A percentile compares a stretch with the other conserved stretches of the same genome.
Conservation (phyloP, 2,329 filamentous ascomycete species). For the Botrytis sinoallii region DNA sequence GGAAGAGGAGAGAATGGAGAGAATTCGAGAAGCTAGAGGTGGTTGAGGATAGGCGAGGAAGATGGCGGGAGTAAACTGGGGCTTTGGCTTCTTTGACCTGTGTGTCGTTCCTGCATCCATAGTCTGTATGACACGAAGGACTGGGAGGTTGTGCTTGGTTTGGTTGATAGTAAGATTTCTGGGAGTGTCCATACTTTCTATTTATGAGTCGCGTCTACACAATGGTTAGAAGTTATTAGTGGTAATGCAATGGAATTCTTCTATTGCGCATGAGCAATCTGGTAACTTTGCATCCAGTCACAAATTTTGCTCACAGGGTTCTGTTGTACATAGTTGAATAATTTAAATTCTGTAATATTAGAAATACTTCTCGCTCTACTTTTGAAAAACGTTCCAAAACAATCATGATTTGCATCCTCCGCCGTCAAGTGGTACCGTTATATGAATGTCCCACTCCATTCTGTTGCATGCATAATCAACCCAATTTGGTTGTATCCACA, state of each 20-base stretch:
- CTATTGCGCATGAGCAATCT: accelerated
- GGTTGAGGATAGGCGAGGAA: background rate
- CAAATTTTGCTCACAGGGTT: accelerated
- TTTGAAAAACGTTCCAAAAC: accelerated
- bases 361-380: background rate
- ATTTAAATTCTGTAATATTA: background rate
- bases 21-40: background rate
- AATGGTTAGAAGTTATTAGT: accelerated
- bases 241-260: background rate
- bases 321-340: accelerated
- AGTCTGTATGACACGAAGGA: accelerated
- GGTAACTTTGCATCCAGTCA: background rate
- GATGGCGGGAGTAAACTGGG: background rate
- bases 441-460: accelerated
- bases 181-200: background rate
- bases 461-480: accelerated
- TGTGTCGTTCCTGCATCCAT: accelerated
- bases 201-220: background rate
- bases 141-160: background rate
- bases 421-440: background rate
- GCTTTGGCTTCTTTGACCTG: background rate
- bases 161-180: accelerated
- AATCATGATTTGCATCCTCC: accelerated
- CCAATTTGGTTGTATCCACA: background rate
- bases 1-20: background rate